Evolutionary conservation across 805 yeast genomes (phyloP), one percentile per base, ranked within the genome.

Genomic region (Monosporozyma aerobia): DNA sequence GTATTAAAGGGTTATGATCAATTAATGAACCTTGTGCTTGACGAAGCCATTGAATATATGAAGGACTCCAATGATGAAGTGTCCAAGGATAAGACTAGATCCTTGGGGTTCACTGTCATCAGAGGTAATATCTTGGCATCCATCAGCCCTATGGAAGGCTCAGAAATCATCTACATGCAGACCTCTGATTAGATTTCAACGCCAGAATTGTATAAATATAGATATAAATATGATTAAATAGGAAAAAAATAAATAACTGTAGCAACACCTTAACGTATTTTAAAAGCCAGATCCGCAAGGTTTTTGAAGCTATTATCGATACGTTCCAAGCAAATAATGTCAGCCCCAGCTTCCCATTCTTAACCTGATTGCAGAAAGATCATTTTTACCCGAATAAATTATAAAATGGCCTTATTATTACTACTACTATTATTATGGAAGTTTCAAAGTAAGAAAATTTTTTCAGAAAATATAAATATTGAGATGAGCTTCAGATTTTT

Each of bases 1-100:
- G 72, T 73, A 0, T 77, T 92, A 60, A 88, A 87, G 60, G 97
- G 98, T 6, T 85, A 76, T 63, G 95, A 86, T 64, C 90, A 83
- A 65, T 74, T 85, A 63, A 82, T 85, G 88, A 86, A 86, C 69
- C 70, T 86, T 60, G 92, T 86, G 2, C 74, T 86, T 55, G 89
- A 85, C 62, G 80, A 85, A 32, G 83, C 81, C 5, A 72, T 73
- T 35, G 97, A 94, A 67, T 83, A 63, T 48, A 47, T 63, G 56
- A 59, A 66, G 64, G 90, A 83, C 56, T 77, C 83, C n/a, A 90
- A 83, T 57, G 79, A 83, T 14, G 83, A 80, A 37, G 87, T 83
- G 53, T 81, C 79, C 30, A 78, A 79, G 46, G 78, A 72, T 47
- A 69, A 81, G 58, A 82, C 86, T 1, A 80, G 97, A 64, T 70